Evolutionary conservation across 306 rosid species (phyloP), one percentile per base, ranked within the genome.

Genomic region (Quercus alba): DNA sequence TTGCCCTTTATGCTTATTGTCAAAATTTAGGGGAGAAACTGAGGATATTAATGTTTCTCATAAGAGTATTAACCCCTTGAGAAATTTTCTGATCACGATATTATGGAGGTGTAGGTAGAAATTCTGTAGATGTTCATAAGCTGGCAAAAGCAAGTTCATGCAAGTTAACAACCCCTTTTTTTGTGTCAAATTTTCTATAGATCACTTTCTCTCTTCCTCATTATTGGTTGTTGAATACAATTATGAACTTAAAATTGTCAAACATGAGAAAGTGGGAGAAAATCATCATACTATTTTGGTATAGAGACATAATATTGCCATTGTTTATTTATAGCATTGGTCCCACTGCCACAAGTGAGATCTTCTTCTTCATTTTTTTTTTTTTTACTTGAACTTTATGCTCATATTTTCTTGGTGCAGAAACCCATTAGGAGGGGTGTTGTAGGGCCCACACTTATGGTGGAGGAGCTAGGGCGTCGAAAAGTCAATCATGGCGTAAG

Each of bases 401-500:
- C 41, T 64, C 63, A 58, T 56, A 1, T 77, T 73, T 75, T 14
- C 38, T 57, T 14, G 82, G 75, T 81, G 56, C 79, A 95, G 99
- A 88, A 89, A 85, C 98, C 99, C 23, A 90, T 95, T 72, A 86
- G 99, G 85, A 88, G 79, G 46, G 99, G 99, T 72, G 92, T 93
- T 56, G 84, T 90, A 30, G 97, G 99, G 58, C 90, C 93, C n/a
- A 87, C 99, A n/a, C 90, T 95, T 11, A 82, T 89, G 93, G 89
- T 95, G 71, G 92, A 93, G 82, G 96, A 91, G 71, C 59, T 86
- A 31, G 99, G 98, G 51, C 78, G 81, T 63, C 91, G 88, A 17
- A 95, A 83, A 83, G 75, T 95, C 82, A 75, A 86, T 80, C 74
- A 66, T 35, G 88, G 84, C 89, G 99, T 94, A 91, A 84, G 75